Conservation (phyloP, 768 basidiomycete genomes). For the Leucocoprinus birnbaumii region DNA sequence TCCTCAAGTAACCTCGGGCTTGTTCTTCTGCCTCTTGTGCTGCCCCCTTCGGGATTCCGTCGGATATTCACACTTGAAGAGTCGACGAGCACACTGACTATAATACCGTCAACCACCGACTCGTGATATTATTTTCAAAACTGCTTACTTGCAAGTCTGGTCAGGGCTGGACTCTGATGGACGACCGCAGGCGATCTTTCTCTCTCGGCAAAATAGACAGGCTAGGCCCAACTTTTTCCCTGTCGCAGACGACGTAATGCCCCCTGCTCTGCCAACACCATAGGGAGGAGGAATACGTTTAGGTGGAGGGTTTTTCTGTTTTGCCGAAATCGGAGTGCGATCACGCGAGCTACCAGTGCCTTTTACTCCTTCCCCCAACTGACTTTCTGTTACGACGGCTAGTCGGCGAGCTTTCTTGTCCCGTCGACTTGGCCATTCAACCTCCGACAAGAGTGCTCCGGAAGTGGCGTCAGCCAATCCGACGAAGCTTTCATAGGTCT, state of each 20-base stretch:
- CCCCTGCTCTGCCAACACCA: background rate
- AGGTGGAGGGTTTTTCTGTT: background rate
- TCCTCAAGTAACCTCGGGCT: background rate
- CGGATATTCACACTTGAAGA: constrained; percentile 11
- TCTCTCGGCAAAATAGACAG: constrained; percentile 14
- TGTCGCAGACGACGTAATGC: background rate
- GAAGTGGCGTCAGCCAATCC: background rate
- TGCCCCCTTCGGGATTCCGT: constrained; percentile 8
- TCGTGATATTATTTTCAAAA: too few species aligned
- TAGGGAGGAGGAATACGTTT: constrained; percentile 8
- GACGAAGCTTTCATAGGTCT: background rate
- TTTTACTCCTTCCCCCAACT: background rate
- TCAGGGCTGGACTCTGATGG: constrained; percentile 8
- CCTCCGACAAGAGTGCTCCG: background rate
- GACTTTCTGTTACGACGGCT: background rate
- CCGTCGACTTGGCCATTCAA: background rate
- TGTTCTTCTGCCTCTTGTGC: constrained; percentile 8
- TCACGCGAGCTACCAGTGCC: background rate
- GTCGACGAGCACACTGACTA: constrained; percentile 11
- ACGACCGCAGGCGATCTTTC: constrained; percentile 14
- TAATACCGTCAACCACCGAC: background rate
- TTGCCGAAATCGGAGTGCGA: background rate
- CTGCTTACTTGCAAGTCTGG: constrained; percentile 11
- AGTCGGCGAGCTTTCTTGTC: background rate
- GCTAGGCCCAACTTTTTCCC: constrained; percentile 10